phyloP scores from a whole-genome alignment of 1,139 yeast genomes.

The Pichia sp. region DNA sequence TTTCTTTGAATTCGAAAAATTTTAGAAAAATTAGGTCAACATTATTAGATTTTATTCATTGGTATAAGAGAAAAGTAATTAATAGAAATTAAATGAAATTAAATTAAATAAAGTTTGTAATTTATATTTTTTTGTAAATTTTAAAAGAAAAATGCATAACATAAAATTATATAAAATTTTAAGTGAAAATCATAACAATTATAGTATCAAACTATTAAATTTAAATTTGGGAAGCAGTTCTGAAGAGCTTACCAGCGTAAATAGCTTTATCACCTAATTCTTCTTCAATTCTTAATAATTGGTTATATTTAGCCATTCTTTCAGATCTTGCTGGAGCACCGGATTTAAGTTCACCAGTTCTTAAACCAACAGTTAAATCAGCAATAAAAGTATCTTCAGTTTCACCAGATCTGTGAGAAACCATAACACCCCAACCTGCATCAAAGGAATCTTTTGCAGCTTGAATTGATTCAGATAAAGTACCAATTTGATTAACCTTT shows the following conservation, averaged over 20 bases:
- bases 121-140: too few relatives aligned
- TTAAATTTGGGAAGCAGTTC: conserved; percentile 29
- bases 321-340: conserved; percentile 99
- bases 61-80: conserved; percentile 77
- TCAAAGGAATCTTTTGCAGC: conserved; percentile 88
- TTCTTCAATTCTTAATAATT: conserved; percentile 95
- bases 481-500: conserved; percentile 95
- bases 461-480: conserved; percentile 83
- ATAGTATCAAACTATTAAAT: background rate
- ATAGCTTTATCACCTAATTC: conserved; percentile 92
- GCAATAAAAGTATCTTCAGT: conserved; percentile 98
- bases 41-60: conserved; percentile 67
- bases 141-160: background rate
- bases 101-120: too few relatives aligned
- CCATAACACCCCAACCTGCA: conserved; percentile 98
- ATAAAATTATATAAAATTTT: too few relatives aligned
- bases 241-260: conserved; percentile 90
- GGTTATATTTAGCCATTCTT: conserved; percentile 96
- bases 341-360: conserved; percentile 97
- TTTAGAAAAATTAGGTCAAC: conserved; percentile 66
- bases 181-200: too few relatives aligned
- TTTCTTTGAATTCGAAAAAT: conserved; percentile 64
- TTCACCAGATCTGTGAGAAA: conserved; percentile 98
- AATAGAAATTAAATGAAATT: too few relatives aligned
- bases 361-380: conserved; percentile 91